Evolutionary conservation across 2,329 filamentous ascomycete genomes (phyloP), one percentile per base, ranked within the genome.

Genomic region (Trichoderma cornu-damae): DNA sequence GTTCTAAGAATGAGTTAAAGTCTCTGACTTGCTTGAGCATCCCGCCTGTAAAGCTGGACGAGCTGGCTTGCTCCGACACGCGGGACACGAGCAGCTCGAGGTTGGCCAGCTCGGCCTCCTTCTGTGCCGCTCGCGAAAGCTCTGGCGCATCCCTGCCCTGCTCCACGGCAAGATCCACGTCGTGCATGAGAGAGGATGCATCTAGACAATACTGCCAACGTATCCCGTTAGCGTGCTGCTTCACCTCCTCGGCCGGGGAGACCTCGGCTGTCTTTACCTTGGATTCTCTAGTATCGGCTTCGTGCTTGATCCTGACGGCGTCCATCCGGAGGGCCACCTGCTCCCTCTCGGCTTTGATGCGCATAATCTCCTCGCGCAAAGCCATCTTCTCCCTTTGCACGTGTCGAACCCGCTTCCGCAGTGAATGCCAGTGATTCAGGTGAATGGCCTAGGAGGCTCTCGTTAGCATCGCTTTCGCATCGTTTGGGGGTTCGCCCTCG

Each of bases 1-100:
- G 76, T 67, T 87, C 84, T 48, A 87, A 70, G 61, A 87, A 84
- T 30, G 76, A 77, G 61, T 87, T 87, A 64, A 87, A 87, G 47
- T 82, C 78, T 59, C 72, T 78, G 55, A 87, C 77, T 65, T 83
- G 79, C 59, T 74, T 76, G 61, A 87, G 70, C 4, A 79, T 70
- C 2, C 81, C 81, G 20, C 81, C 81, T 1, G 74, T 73, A 7
- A 74, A 72, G 51, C 77, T 75, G 18, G 70, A 69, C 37, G 73
- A 77, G 63, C 79, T 81, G 2, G 79, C 79, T 64, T 83, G 76
- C 35, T 79, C 76, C 0, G 79, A 74, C 4, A 86, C 71, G 24
- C 75, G 75, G n/a, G 79, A 78, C 30, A 86, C 73, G 7, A 79
- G 67, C 32, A 86, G 68, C 64, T 86, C 83, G 0, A 84, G 74